A percentile compares a stretch with the other conserved stretches of the same genome.
phyloP scores from a whole-genome alignment of 2,329 filamentous ascomycete species.

The Metarhizium album region DNA sequence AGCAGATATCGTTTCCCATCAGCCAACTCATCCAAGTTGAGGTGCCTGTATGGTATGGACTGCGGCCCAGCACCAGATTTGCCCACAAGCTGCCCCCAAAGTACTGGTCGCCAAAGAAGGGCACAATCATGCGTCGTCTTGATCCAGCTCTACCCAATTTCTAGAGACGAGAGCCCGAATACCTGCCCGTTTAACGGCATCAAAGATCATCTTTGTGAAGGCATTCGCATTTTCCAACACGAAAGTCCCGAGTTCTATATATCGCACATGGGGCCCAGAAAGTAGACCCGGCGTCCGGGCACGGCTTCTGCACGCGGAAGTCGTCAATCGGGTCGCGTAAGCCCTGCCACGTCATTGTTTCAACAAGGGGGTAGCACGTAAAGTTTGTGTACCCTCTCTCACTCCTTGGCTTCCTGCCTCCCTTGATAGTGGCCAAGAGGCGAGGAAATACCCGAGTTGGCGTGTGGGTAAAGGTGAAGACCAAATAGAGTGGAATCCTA shows the following conservation, averaged over 20 bases:
- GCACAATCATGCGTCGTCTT: constrained; percentile 55
- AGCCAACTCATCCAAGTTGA: constrained; percentile 52
- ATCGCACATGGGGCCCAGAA: constrained; percentile 67
- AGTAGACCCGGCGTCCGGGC: constrained; percentile 62
- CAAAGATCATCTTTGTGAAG: constrained; percentile 62
- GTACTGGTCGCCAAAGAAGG: constrained; percentile 70
- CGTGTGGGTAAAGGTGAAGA: constrained; percentile 82
- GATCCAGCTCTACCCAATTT: constrained; percentile 64
- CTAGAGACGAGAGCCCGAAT: constrained; percentile 63
- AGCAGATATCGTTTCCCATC: constrained; percentile 60
- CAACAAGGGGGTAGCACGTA: constrained; percentile 68
- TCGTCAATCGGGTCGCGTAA: constrained; percentile 69
- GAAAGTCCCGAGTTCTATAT: constrained; percentile 63
- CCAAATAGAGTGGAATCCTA: constrained; percentile 68
- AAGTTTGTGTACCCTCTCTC: constrained; percentile 68
- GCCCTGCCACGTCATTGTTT: constrained; percentile 87
- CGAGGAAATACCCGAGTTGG: constrained; percentile 68
- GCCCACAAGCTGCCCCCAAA: constrained; percentile 65
- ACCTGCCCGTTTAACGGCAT: constrained; percentile 53
- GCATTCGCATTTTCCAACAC: constrained; percentile 60
- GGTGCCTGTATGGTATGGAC: constrained; percentile 56
- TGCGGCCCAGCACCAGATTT: constrained; percentile 53
- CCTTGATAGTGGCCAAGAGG: constrained; percentile 63
- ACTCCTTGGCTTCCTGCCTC: constrained; percentile 45
- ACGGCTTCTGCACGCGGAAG: constrained; percentile 58